Percentiles rank a stretch among this genome's conserved stretches.
Evolutionary conservation across 805 yeast species (phyloP).

Genomic region (Yarrowia bubula): DNA sequence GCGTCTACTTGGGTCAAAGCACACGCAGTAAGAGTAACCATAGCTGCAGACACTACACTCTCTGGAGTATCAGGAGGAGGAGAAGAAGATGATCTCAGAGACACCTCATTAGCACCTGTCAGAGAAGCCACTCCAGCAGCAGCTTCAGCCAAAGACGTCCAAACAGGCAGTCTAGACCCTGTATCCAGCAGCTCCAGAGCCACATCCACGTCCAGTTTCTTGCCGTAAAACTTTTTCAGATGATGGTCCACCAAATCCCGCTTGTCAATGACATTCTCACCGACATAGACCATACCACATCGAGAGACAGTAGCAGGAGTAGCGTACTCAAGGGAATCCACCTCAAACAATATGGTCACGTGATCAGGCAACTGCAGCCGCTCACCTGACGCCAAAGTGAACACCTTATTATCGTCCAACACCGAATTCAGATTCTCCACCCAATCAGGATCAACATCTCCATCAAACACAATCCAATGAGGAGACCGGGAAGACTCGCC

Average conservation of each 20-base stretch:
- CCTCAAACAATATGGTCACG: constrained; percentile 72
- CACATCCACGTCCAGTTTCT: neutral
- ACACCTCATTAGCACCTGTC: neutral
- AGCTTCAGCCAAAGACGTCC: neutral
- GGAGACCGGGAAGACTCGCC: constrained; percentile 53
- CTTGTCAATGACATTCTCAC: constrained; percentile 37
- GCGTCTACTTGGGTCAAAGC: constrained; percentile 29
- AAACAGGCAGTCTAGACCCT: neutral
- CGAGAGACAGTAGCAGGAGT: constrained; percentile 92
- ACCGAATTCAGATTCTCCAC: constrained; percentile 88
- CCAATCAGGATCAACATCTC: constrained; percentile 93
- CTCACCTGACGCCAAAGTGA: constrained; percentile 90
- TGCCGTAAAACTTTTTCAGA: constrained; percentile 5
- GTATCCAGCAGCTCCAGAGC: neutral
- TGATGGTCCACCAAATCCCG: constrained; percentile 35
- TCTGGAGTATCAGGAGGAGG: neutral
- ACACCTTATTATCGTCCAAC: constrained; percentile 76
- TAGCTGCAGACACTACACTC: neutral
- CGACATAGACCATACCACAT: constrained; percentile 84
- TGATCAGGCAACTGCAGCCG: constrained; percentile 65
- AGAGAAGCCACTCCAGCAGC: neutral
- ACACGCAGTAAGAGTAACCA: neutral
- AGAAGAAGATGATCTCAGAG: neutral
- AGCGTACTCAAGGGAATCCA: constrained; percentile 59
- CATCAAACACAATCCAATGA: constrained; percentile 84